Base-by-base conservation (phyloP, 2,329 filamentous ascomycete genomes). In the Bipolaris gigantea region DNA sequence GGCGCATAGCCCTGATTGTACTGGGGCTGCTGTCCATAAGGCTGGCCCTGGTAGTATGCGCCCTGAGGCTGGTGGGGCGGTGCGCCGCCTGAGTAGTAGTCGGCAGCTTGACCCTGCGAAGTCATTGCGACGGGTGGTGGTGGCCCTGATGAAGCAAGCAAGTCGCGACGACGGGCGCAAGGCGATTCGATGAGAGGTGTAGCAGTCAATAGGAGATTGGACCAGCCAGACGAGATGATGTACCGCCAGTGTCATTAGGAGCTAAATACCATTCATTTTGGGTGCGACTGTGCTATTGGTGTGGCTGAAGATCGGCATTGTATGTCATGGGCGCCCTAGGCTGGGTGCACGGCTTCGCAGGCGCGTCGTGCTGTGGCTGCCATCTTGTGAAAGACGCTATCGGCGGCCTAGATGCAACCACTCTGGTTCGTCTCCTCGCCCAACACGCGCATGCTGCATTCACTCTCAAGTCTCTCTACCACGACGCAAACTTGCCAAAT, bases 81-180 rank as follows among this genome's bases (percentile, higher is more conserved):
- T 50, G 60, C 49, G 40, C 59, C 63, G 50, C 59, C 59, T 33
- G 63, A 67, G 57, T 78, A 79, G 61, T 78, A 79, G 50, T 64
- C 62, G 4, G 69, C 66, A 35, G 75, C 72, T 63, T 76, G 71
- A 36, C 70, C 70, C 53, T 59, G 67, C 41, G 67, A 61, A 13
- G 70, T 67, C 71, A 73, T 73, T 50, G 53, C 48, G 48, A 53
- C 54, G 39, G 48, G 42, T 44, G 30, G 35, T 35, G 32, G 15
- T 5, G 18, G 10, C 18, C 41, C n/a, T 33, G 30, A 43, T 42
- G 30, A 16, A 35, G 35, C 4, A 43, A 32, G 35, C 49, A 48
- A 19, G 19, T 34, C 48, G 46, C 39, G 47, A 53, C 10, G 34
- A 27, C n/a, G 15, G 48, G 15, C 9, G 44, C 47, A 53, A 33